Evolutionary conservation across 768 basidiomycete genomes (phyloP), one percentile per base, ranked within the genome.

Genomic region (Austroboletus eburneus): DNA sequence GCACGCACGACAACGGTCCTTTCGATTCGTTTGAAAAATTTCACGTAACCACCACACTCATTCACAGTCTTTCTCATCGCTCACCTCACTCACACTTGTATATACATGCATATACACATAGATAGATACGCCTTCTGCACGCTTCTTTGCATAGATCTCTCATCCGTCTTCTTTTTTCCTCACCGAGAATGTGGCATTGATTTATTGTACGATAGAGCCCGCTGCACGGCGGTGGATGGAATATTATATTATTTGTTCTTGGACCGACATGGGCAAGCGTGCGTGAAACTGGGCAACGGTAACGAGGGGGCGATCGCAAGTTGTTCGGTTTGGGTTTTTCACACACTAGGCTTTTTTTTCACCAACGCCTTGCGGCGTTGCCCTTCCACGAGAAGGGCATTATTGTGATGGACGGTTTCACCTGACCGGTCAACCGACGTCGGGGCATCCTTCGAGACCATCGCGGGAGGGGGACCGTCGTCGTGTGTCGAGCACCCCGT

Each of bases 21-120:
- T 61, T 33, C 20, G 33, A 46, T 29, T 40, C 20, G 38, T 39
- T 41, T 12, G 13, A 25, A 43, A 43, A 18, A 20, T 44, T 33
- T 50, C 52, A 51, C 48, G 43, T 41, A 46, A 55, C 57, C 20
- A 50, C 40, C 59, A 64, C 62, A 44, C 57, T 66, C 62, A 24
- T 64, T 63, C 16, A 48, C 41, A n/a, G 24, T 45, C 10, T 37
- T 50, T 48, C 48, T 47, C 51, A 35, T 53, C 49, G 1, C 45
- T 52, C 51, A 25, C 42, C 42, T 54, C 57, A 54, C 62, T 63
- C 64, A 59, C 62, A 65, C 43, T 57, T 62, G 57, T 67, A 65
- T 63, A 67, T 64, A 67, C 65, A 63, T 62, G 58, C 58, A 65
- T 57, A 67, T 65, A 67, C 63, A 56, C 63, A 65, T 67, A 61